A percentile compares a stretch with the other conserved stretches of the same genome.
These are phyloP conservation scores for Tylopilus sp. DNA, from an alignment of 1,284 basidiomycete species.

Conservation along the genomic window DNA sequence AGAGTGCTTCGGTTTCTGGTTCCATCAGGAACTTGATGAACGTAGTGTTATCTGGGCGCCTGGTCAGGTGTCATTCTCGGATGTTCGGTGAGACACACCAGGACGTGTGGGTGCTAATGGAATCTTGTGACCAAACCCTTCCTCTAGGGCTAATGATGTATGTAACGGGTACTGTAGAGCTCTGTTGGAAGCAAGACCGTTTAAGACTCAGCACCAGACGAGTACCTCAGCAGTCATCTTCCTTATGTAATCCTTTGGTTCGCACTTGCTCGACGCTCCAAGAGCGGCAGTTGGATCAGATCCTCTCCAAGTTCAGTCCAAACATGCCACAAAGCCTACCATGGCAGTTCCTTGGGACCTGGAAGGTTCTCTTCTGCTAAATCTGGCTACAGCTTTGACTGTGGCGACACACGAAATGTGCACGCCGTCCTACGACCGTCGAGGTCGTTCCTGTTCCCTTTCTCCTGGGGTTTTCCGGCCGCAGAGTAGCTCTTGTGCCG, in stretches of 20 bases:
- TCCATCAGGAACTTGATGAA: neutral
- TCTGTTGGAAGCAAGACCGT: no score
- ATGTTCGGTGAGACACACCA: neutral
- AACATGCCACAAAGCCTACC: no score
- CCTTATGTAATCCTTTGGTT: constrained; percentile 21
- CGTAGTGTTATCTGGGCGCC: neutral
- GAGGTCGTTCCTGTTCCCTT: neutral
- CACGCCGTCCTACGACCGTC: neutral
- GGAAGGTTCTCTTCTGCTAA: neutral
- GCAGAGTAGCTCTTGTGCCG: neutral
- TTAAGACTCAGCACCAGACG: neutral
- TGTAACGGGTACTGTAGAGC: no score
- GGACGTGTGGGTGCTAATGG: no score
- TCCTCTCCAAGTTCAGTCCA: no score
- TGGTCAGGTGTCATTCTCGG: neutral
- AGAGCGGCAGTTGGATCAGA: no score
- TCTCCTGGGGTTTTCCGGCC: neutral
- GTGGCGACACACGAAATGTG: neutral
- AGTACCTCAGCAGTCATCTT: constrained; percentile 22
- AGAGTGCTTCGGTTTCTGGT: constrained; percentile 5
- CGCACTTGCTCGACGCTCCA: no score
- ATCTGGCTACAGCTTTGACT: neutral
- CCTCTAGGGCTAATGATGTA: no score
- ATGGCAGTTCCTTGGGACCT: no score
- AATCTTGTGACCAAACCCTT: no score